Evolutionary conservation across 345 rosid species (phyloP).

Genomic region (Rubroshorea leprosula): DNA sequence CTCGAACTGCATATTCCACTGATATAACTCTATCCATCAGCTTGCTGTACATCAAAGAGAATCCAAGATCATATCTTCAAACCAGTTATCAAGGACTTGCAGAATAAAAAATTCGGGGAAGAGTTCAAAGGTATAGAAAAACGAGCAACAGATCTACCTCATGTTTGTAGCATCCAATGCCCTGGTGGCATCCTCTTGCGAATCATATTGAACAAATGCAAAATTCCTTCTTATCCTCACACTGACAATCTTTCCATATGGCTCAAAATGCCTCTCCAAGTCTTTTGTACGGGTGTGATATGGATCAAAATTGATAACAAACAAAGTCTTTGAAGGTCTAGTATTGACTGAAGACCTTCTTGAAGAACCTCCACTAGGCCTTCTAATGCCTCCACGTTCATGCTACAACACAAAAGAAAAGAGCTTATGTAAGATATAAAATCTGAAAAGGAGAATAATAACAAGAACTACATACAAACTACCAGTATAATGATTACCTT

Average conservation of each 20-base stretch:
- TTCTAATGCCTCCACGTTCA: conserved; percentile 56
- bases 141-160: conserved; percentile 34
- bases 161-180: conserved; percentile 77
- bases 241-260: conserved; percentile 82
- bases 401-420: conserved; percentile 36
- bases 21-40: conserved; percentile 80
- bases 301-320: conserved; percentile 93
- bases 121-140: neutral
- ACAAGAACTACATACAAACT: neutral
- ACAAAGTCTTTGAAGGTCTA: conserved; percentile 87
- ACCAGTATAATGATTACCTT: conserved; percentile 39
- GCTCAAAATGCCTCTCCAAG: conserved; percentile 89
- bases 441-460: neutral
- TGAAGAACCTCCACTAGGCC: conserved; percentile 46
- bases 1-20: conserved; percentile 89
- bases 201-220: conserved; percentile 88
- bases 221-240: conserved; percentile 94
- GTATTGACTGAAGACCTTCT: conserved; percentile 55
- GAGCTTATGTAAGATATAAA: no score
- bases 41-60: conserved; percentile 51
- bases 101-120: no score
- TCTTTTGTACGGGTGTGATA: conserved; percentile 75
- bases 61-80: conserved; percentile 1
- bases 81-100: neutral
- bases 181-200: conserved; percentile 80